Evolutionary conservation across 148 eudicot genomes (phyloP).

Genomic region (Simmondsia chinensis): DNA sequence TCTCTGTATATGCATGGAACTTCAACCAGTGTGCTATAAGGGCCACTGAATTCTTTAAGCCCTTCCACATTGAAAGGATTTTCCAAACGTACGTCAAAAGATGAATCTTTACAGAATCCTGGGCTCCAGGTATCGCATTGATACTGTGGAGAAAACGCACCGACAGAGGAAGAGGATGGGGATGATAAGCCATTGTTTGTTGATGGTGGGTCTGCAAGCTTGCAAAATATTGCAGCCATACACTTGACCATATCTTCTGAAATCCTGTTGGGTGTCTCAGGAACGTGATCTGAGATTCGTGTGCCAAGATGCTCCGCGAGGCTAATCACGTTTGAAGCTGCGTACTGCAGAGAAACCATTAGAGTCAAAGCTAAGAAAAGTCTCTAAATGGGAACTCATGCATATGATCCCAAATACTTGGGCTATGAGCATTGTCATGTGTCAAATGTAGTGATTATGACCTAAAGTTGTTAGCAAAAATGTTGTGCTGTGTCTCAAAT

Average conservation of each 20-base stretch:
- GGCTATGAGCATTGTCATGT: too few species aligned
- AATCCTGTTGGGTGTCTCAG: conserved; percentile 76
- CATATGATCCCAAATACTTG: too few species aligned
- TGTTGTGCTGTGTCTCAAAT: too few species aligned
- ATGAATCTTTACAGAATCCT: conserved; percentile 61
- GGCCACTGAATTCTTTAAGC: conserved; percentile 91
- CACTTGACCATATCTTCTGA: conserved; percentile 93
- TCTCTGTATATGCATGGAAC: conserved; percentile 64
- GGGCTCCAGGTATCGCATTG: conserved; percentile 80
- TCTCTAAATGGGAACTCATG: too few species aligned
- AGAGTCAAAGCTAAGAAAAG: too few species aligned
- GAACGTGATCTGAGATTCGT: conserved; percentile 69
- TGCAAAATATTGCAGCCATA: conserved; percentile 82
- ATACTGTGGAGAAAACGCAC: conserved; percentile 61
- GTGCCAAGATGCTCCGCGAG: conserved; percentile 84
- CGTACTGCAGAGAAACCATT: conserved; percentile 41
- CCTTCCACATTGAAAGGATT: conserved; percentile 89
- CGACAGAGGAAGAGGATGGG: conserved; percentile 73
- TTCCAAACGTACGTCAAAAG: conserved; percentile 64
- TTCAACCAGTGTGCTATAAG: conserved; percentile 92
- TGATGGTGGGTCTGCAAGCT: conserved; percentile 75
- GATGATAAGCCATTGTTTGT: conserved; percentile 57
- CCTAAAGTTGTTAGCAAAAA: too few species aligned
- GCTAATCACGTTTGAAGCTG: conserved; percentile 62
- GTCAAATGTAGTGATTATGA: too few species aligned